Evolutionary conservation across 495 filamentous ascomycete genomes (phyloP).

Genomic region (Penicillium nucicola): DNA sequence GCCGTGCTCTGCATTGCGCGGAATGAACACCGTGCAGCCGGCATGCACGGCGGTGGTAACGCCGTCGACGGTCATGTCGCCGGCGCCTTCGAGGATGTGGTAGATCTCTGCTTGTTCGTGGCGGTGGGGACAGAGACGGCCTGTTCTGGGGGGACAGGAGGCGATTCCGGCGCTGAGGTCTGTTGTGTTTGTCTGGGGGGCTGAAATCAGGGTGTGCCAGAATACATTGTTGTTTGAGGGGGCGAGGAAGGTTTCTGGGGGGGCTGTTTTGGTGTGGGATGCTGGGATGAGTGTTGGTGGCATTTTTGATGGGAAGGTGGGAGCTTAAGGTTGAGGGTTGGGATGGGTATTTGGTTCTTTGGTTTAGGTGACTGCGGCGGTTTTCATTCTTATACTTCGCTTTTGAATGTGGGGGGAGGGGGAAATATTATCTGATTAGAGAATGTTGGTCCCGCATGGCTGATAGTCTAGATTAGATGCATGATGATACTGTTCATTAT

Average conservation of each 20-base stretch:
- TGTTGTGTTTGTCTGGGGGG: slow-evolving; percentile 20
- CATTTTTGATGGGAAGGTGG: too few species aligned
- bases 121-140: slow-evolving; percentile 29
- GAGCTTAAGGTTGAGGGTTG: too few species aligned
- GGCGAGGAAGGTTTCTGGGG: slow-evolving; percentile 20
- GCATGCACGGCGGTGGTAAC: slow-evolving; percentile 8
- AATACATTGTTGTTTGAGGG: slow-evolving; percentile 16
- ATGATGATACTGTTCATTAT: too few species aligned
- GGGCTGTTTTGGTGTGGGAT: slow-evolving; percentile 1
- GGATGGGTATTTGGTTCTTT: too few species aligned
- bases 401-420: too few species aligned
- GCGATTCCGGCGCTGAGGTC: slow-evolving; percentile 34
- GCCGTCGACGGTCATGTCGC: slow-evolving; percentile 29
- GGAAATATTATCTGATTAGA: too few species aligned
- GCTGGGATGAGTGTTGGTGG: slow-evolving; percentile 8
- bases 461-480: too few species aligned
- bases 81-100: slow-evolving; percentile 30
- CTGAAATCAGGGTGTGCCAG: slow-evolving; percentile 37
- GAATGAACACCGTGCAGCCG: slow-evolving; percentile 34
- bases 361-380: too few species aligned
- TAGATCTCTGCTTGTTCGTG: slow-evolving; percentile 39
- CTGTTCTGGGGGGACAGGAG: slow-evolving; percentile 18
- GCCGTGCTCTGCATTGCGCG: slow-evolving; percentile 33
- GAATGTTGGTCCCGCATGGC: too few species aligned
- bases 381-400: too few species aligned